Conservation (phyloP, 2,329 filamentous ascomycete species). For the Penicillium thymicola region DNA sequence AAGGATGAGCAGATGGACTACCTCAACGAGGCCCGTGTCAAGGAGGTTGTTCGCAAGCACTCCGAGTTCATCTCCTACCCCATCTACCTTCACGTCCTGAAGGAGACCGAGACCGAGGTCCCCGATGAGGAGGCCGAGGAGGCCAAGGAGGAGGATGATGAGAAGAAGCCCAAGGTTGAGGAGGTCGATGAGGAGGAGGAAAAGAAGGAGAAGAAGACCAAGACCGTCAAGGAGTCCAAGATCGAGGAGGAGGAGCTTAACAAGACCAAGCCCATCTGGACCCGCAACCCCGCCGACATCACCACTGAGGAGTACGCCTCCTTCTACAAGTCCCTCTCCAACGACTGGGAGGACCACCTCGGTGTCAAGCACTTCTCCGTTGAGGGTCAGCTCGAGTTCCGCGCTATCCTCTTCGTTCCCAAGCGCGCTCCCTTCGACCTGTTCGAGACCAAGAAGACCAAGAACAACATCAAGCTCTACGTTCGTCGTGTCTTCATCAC, state of each 20-base stretch:
- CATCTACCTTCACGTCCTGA: conserved; percentile 99
- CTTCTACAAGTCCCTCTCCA: conserved; percentile 99
- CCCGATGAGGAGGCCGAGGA: conserved; percentile 90
- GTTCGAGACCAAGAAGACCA: conserved; percentile 99
- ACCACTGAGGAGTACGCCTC: conserved; percentile 93
- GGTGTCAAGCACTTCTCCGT: conserved; percentile 99
- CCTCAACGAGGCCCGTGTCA: conserved; percentile 97
- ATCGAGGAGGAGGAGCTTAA: conserved; percentile 99
- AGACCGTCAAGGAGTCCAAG: conserved; percentile 98
- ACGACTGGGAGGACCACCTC: conserved; percentile 99
- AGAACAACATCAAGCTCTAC: conserved; percentile 99
- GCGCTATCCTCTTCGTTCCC: conserved; percentile 97
- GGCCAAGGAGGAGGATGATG: conserved; percentile 68
- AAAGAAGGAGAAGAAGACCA: conserved; percentile 92
- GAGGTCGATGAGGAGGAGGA: conserved; percentile 83
- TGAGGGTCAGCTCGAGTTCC: conserved; percentile 99
- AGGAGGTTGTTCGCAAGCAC: conserved; percentile 99
- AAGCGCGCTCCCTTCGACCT: conserved; percentile 99
- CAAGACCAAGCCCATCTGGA: conserved; percentile 99
- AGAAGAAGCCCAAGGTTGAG: conserved; percentile 96
- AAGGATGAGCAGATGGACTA: conserved; percentile 99
- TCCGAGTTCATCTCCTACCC: conserved; percentile 99
- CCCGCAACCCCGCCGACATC: conserved; percentile 94
- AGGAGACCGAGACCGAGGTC: conserved; percentile 99
- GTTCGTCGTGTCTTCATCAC: conserved; percentile 99